phyloP scores from a whole-genome alignment of 1,139 yeast species.

The Saccharomyces hybrid region DNA sequence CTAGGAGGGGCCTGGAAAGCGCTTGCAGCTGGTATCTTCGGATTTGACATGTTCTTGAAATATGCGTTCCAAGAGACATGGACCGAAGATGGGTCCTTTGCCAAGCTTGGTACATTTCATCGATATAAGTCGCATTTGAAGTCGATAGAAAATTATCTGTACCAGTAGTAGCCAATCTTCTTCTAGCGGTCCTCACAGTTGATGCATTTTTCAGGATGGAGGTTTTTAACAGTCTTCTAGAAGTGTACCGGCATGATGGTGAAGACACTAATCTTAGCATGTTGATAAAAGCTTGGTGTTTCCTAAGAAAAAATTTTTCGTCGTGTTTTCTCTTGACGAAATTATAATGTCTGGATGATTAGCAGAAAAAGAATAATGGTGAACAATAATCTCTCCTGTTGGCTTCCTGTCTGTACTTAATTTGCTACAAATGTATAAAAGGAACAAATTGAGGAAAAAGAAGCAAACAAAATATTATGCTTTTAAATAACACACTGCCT shows the following conservation, averaged over 20 bases:
- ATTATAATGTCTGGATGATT: not conserved
- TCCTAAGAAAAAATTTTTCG: not conserved
- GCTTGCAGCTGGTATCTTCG: constrained; percentile 56
- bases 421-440: not conserved
- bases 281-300: constrained; percentile 1
- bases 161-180: constrained; percentile 4
- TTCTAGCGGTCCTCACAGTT: not conserved
- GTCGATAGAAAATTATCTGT: constrained; percentile 74
- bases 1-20: constrained; percentile 93
- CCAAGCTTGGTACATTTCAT: constrained; percentile 97
- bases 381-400: not conserved
- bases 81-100: constrained; percentile 80
- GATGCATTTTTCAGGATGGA: constrained; percentile 1
- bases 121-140: constrained; percentile 84
- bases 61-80: constrained; percentile 96
- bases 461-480: not conserved
- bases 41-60: constrained; percentile 78
- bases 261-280: constrained; percentile 8
- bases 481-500: not conserved
- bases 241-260: not conserved
- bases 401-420: not conserved
- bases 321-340: not conserved
- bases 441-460: not conserved
- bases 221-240: constrained; percentile 6
- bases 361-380: not conserved